phyloP scores from a whole-genome alignment of 1,284 basidiomycete genomes.

The Gymnopus androsaceus region DNA sequence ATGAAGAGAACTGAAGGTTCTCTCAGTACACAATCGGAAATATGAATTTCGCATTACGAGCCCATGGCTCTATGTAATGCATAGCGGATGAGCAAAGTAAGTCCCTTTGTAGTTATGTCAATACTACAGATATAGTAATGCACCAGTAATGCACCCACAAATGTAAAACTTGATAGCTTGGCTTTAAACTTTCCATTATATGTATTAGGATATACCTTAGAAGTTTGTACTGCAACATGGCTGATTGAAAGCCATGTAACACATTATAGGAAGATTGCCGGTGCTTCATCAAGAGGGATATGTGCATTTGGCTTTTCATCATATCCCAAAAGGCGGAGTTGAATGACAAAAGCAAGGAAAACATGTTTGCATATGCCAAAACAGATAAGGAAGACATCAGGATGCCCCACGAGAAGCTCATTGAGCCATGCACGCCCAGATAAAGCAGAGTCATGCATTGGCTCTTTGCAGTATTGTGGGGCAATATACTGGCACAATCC shows the following conservation, averaged over 20 bases:
- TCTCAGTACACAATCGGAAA: no score
- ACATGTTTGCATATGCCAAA: slow-evolving; percentile 11
- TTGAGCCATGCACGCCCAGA: neutral
- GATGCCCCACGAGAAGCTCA: slow-evolving; percentile 1
- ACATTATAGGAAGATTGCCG: slow-evolving; percentile 37
- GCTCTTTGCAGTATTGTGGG: neutral
- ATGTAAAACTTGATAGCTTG: no score
- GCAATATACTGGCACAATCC: slow-evolving; percentile 35
- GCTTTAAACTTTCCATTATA: no score
- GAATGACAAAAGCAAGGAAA: slow-evolving; percentile 24
- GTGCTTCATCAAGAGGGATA: slow-evolving; percentile 26
- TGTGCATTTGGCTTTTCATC: neutral
- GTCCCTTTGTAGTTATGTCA: no score
- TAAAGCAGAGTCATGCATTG: neutral
- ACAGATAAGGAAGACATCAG: neutral
- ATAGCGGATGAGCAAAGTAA: no score
- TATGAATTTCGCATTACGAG: no score
- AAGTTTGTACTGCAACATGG: slow-evolving; percentile 33
- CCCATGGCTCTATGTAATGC: no score
- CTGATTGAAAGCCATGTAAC: slow-evolving; percentile 30
- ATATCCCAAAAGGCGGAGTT: neutral
- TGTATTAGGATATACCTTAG: no score
- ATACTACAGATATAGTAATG: no score
- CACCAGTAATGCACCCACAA: no score
- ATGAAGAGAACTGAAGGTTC: no score